Conservation (phyloP, 2,329 filamentous ascomycete species). For the Epichloe sibirici region DNA sequence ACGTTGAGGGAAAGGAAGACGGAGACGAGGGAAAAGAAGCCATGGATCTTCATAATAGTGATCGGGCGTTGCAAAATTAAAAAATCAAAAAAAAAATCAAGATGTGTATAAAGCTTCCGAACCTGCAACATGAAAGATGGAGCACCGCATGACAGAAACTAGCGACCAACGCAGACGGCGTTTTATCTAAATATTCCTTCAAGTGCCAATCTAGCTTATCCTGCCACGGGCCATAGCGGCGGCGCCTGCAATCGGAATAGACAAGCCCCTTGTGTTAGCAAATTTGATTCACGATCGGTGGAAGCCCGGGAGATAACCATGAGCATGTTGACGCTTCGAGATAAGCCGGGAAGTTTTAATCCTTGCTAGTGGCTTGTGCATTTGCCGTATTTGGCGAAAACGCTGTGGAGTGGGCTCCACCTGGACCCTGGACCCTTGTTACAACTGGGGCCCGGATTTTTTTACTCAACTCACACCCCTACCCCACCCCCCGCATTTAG, state of each 20-base stretch:
- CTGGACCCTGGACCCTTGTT: no score
- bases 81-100: no score
- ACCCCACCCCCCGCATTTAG: no score
- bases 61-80: neutral
- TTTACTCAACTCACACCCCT: no score
- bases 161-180: neutral
- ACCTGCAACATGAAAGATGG: no score
- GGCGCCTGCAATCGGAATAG: neutral
- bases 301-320: no score
- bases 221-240: neutral
- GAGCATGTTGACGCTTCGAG: neutral
- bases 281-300: neutral
- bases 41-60: neutral
- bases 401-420: constrained; percentile 55
- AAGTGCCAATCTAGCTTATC: neutral
- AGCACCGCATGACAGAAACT: no score
- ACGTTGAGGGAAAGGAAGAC: neutral
- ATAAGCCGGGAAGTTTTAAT: neutral
- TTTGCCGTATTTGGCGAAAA: constrained; percentile 50
- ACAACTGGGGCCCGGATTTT: no score
- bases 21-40: neutral
- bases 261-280: neutral
- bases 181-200: neutral
- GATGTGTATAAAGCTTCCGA: no score
- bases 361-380: neutral